Conservation (phyloP, 805 yeast genomes). For the Wickerhamiella shivajii region DNA sequence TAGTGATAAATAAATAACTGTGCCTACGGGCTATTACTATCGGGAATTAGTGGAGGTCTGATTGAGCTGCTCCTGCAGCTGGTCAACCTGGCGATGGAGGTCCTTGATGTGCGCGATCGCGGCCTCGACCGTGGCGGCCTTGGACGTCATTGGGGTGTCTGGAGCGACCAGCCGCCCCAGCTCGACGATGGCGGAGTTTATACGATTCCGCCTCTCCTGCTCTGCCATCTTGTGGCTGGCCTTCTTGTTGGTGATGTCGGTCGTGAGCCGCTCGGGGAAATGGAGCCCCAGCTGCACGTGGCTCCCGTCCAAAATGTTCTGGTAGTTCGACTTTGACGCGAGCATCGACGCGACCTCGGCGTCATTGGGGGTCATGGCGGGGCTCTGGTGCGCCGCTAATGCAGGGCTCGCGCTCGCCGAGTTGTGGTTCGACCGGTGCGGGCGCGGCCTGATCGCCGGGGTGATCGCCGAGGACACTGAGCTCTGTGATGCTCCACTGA, state of each 20-base stretch:
- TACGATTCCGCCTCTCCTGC: constrained; percentile 87
- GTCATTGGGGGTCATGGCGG: constrained; percentile 3
- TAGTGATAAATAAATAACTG: no score
- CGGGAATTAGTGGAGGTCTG: no score
- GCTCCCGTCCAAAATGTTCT: constrained; percentile 30
- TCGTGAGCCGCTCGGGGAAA: constrained; percentile 28
- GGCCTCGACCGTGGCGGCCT: constrained; percentile 89
- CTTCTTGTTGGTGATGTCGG: constrained; percentile 35
- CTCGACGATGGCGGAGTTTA: constrained; percentile 75
- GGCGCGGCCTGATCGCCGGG: constrained; percentile 7
- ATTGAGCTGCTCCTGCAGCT: constrained; percentile 21
- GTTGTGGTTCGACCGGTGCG: background rate
- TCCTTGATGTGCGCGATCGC: constrained; percentile 56
- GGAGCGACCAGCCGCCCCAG: constrained; percentile 56
- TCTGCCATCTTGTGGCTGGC: constrained; percentile 84
- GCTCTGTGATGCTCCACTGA: constrained; percentile 3
- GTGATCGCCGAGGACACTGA: constrained; percentile 1
- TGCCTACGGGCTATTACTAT: background rate
- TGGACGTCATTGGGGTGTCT: constrained; percentile 46
- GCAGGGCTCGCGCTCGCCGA: constrained; percentile 1
- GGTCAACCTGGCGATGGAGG: constrained; percentile 24
- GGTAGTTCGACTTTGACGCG: constrained; percentile 30
- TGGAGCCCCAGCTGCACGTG: constrained; percentile 29
- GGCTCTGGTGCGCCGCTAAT: constrained; percentile 4
- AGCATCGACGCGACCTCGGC: constrained; percentile 9